Evolutionary conservation across 73 alveolate species (phyloP), one percentile per base, ranked within the genome.

Genomic region (Tetrahymena borealis): DNA sequence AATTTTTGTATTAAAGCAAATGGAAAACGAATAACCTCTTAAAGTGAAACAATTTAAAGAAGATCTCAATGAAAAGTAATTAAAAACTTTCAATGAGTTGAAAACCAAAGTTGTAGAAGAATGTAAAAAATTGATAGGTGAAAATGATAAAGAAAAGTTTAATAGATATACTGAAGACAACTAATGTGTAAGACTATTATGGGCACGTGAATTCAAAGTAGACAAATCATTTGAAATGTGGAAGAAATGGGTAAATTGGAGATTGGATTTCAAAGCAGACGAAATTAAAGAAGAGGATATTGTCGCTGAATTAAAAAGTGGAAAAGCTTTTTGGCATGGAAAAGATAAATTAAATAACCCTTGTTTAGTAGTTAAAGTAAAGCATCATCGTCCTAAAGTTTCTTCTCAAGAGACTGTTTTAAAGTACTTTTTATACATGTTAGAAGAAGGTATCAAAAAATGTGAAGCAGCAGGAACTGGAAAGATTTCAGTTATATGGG

Each of bases 391-490:
- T 15, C 91, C 91, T 12, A 38, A 38, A 78, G 38, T 32, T 32
- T 32, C 40, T 32, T 7, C 91, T 78, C n/a, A 78, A 33, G 91
- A 78, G 11, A 32, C 20, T 4, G 15, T 78, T 78, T 9, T 78
- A 18, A 78, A 38, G 31, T 32, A 32, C 20, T 78, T 78, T 78
- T 32, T 78, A 32, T 78, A 78, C 77, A 32, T 42, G 85, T 39
- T 91, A 18, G 94, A 91, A 41, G 39, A 91, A 78, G 94, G 94
- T 4, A 91, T 91, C 8, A 24, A 33, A 15, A 91, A 60, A 78
- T 90, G 92, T 15, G 94, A 91, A 37, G 24, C 42, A 35, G 94
- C 38, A 31, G 91, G 93, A 15, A 92, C 93, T 18, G 95, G 93
- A 24, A 92, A 33, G 31, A 38, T 92, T 20, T 37, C 93, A 31